A percentile compares a stretch with the other conserved stretches of the same genome.
Evolutionary conservation across 2,329 filamentous ascomycete genomes (phyloP).

Genomic region (Domatiomyces globalis): DNA sequence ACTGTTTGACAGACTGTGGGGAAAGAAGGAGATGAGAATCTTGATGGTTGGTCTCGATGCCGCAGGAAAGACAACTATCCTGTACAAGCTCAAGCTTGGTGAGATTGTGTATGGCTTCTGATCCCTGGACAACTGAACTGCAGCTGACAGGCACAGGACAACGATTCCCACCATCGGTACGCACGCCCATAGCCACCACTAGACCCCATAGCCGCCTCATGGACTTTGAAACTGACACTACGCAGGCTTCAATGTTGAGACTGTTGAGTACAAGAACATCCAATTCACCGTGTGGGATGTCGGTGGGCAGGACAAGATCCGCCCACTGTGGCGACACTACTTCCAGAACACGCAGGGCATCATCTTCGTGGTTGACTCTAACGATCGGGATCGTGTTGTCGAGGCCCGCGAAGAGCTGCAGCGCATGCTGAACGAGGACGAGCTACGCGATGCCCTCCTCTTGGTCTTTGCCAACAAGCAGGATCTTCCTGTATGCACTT

Average conservation of each 20-base stretch:
- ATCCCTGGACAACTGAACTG: background rate
- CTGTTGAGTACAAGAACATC: constrained; percentile 99
- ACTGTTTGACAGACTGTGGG: constrained; percentile 90
- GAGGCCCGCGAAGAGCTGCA: constrained; percentile 94
- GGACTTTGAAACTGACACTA: constrained; percentile 5
- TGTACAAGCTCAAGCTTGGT: constrained; percentile 99
- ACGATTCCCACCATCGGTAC: constrained; percentile 96
- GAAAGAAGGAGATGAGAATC: constrained; percentile 99
- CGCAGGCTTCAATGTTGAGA: constrained; percentile 97
- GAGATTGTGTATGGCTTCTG: constrained; percentile 20
- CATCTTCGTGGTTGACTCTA: constrained; percentile 99
- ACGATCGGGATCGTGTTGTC: constrained; percentile 94
- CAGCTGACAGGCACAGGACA: constrained; percentile 51
- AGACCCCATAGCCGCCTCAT: constrained; percentile 2
- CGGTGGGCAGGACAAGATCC: constrained; percentile 99
- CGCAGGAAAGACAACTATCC: constrained; percentile 98
- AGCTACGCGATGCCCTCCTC: constrained; percentile 92
- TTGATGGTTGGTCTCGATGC: constrained; percentile 99
- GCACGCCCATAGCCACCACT: background rate
- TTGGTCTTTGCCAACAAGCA: constrained; percentile 99
- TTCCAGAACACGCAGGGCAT: constrained; percentile 99
- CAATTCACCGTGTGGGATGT: constrained; percentile 99
- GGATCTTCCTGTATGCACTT: constrained; percentile 74
- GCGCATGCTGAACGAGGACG: constrained; percentile 97
- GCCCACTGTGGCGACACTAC: constrained; percentile 98